Percentiles rank a stretch among this genome's conserved stretches.
These are phyloP conservation scores for Diddensiella santjacobensis DNA, from an alignment of 805 yeast species.

Conservation along the genomic window DNA sequence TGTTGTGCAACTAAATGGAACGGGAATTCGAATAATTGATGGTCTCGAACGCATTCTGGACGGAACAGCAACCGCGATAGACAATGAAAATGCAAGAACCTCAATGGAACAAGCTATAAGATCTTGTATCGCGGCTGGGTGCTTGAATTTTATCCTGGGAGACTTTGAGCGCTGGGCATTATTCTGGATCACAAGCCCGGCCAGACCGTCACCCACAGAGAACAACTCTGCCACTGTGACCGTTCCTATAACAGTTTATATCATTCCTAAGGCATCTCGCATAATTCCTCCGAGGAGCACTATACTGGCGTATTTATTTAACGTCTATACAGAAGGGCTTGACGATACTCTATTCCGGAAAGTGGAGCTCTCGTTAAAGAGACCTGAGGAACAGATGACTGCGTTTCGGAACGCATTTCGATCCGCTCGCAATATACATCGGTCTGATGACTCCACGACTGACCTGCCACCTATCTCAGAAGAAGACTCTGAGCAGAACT, in stretches of 20 bases:
- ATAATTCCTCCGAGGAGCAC: not conserved
- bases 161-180: not conserved
- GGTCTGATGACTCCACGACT: too few relatives aligned
- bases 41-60: not conserved
- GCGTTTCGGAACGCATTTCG: too few relatives aligned
- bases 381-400: too few relatives aligned
- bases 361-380: too few relatives aligned
- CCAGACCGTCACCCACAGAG: not conserved
- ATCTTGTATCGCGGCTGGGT: not conserved
- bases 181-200: not conserved
- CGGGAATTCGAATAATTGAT: not conserved
- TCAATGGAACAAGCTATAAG: not conserved
- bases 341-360: too few relatives aligned
- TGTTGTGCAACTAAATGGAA: not conserved
- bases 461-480: too few relatives aligned
- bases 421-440: too few relatives aligned
- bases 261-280: not conserved
- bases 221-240: not conserved
- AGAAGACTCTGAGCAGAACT: too few relatives aligned
- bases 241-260: not conserved
- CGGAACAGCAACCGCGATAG: not conserved
- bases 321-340: too few relatives aligned
- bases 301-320: not conserved
- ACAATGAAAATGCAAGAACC: not conserved
- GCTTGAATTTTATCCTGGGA: not conserved